A percentile compares a stretch with the other conserved stretches of the same genome.
These are phyloP conservation scores for Sechiopsis laciniata DNA, from an alignment of 306 rosid species.

Conservation along the genomic window DNA sequence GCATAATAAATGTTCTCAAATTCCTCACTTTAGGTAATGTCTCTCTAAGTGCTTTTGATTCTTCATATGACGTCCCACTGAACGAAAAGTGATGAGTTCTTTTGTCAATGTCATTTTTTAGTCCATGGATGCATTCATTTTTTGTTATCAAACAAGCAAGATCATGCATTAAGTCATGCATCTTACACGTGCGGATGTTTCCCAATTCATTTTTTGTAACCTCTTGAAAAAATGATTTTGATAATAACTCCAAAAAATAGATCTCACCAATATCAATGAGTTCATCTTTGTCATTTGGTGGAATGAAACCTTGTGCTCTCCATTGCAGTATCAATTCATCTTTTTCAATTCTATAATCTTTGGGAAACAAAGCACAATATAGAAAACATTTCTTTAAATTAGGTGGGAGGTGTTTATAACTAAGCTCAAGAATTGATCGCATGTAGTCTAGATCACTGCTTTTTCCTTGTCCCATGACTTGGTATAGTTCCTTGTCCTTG, in stretches of 20 bases:
- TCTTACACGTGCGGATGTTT: not conserved
- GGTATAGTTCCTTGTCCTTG: not conserved
- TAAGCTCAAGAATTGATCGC: not conserved
- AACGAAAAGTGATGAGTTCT: not conserved
- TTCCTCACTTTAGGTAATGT: not conserved
- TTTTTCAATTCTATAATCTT: not conserved
- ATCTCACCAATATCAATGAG: not conserved
- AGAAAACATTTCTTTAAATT: constrained; percentile 16
- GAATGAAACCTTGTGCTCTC: constrained; percentile 34
- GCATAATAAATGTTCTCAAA: constrained; percentile 20
- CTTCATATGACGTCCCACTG: not conserved
- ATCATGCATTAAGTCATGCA: constrained; percentile 14
- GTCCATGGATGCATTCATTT: not conserved
- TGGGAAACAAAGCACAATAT: constrained; percentile 17
- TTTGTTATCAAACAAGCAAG: not conserved
- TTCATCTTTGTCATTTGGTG: not conserved
- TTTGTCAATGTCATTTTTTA: not conserved
- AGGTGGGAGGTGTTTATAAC: not conserved
- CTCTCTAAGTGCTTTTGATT: not conserved
- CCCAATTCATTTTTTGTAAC: not conserved
- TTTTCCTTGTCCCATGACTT: not conserved
- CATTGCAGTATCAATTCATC: constrained; percentile 12
- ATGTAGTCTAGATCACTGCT: not conserved
- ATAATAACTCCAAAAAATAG: not conserved
- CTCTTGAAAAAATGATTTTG: constrained; percentile 17